A percentile compares a stretch with the other conserved stretches of the same genome.
phyloP scores from a whole-genome alignment of 2,329 filamentous ascomycete species.

The Ascochyta fabae region DNA sequence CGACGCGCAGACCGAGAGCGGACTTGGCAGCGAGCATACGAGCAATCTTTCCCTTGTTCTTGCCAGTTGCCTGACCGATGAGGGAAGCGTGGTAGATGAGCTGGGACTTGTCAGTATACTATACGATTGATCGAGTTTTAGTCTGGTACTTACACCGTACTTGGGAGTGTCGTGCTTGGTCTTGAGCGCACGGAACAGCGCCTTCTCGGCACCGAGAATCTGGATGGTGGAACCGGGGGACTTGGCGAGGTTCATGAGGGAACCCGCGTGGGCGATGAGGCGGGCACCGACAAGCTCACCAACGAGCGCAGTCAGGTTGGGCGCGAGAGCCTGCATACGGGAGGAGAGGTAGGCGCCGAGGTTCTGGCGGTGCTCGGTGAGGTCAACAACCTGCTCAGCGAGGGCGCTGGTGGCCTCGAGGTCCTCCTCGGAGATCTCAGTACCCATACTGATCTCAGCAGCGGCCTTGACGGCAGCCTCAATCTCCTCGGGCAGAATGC shows the following conservation, averaged over 20 bases:
- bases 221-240: slow-evolving; percentile 94
- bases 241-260: slow-evolving; percentile 93
- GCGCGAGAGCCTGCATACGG: slow-evolving; percentile 96
- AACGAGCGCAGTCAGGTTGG: slow-evolving; percentile 91
- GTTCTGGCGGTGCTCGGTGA: slow-evolving; percentile 80
- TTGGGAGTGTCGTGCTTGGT: slow-evolving; percentile 99
- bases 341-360: slow-evolving; percentile 88
- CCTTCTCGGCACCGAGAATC: slow-evolving; percentile 98
- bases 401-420: slow-evolving; percentile 89
- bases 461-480: slow-evolving; percentile 90
- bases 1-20: slow-evolving; percentile 89
- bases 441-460: slow-evolving; percentile 97
- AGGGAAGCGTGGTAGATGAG: slow-evolving; percentile 74
- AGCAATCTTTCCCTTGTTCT: slow-evolving; percentile 99
- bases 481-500: slow-evolving; percentile 90
- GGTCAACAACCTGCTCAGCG: slow-evolving; percentile 90
- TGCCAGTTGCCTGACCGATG: slow-evolving; percentile 94
- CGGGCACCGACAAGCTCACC: slow-evolving; percentile 93
- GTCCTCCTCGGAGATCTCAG: slow-evolving; percentile 92
- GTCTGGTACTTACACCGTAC: slow-evolving; percentile 69
- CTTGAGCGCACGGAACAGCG: slow-evolving; percentile 96
- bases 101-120: slow-evolving; percentile 6
- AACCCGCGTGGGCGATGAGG: slow-evolving; percentile 92
- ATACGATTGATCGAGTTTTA: too few relatives aligned
- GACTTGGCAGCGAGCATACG: slow-evolving; percentile 95